A percentile compares a stretch with the other conserved stretches of the same genome.
Conservation (phyloP, 1,139 yeast species). For the Pichia cactophila region DNA sequence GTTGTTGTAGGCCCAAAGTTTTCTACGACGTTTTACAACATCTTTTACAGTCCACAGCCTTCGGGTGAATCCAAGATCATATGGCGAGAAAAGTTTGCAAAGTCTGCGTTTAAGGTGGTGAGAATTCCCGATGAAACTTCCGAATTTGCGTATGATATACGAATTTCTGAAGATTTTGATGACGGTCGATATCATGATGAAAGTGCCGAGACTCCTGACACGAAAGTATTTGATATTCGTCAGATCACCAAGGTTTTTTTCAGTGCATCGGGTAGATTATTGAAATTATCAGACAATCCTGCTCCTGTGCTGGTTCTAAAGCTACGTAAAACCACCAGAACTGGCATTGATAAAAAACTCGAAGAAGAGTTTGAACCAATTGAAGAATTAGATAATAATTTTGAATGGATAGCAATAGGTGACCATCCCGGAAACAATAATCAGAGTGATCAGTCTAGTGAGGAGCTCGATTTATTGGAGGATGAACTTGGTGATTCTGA, state of each 20-base stretch:
- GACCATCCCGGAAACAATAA: slow-evolving; percentile 12
- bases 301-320: slow-evolving; percentile 67
- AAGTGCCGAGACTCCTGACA: slow-evolving; percentile 35
- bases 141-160: slow-evolving; percentile 38
- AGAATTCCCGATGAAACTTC: slow-evolving; percentile 23
- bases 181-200: slow-evolving; percentile 69
- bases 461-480: too few species aligned
- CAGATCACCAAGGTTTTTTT: slow-evolving; percentile 53
- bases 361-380: slow-evolving; percentile 26
- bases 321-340: slow-evolving; percentile 29
- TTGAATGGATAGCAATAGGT: slow-evolving; percentile 21
- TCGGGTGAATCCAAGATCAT: slow-evolving; percentile 37
- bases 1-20: slow-evolving; percentile 55
- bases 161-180: slow-evolving; percentile 52
- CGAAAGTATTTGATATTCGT: slow-evolving; percentile 33
- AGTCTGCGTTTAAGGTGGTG: slow-evolving; percentile 40
- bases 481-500: too few species aligned
- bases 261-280: slow-evolving; percentile 63
- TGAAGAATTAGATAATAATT: slow-evolving; percentile 31
- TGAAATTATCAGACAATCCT: slow-evolving; percentile 56
- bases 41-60: slow-evolving; percentile 55
- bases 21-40: slow-evolving; percentile 51
- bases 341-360: slow-evolving; percentile 15
- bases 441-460: too few species aligned
- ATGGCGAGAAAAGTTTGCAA: slow-evolving; percentile 72